Evolutionary conservation across 495 filamentous ascomycete genomes (phyloP), one percentile per base, ranked within the genome.

Genomic region (Xylaria telfairii): DNA sequence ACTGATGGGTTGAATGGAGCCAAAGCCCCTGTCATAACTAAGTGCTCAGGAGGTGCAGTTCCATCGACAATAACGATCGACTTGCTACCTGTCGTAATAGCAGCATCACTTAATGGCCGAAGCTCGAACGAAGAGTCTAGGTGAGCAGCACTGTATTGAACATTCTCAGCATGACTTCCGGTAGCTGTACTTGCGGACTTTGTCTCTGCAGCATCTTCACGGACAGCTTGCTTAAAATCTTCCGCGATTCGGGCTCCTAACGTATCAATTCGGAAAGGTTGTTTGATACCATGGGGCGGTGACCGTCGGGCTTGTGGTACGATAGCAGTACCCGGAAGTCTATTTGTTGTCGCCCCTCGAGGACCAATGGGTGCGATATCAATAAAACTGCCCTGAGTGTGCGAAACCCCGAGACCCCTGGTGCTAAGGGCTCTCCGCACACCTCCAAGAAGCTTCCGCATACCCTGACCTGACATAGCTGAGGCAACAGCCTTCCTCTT

Each of bases 61-160:
- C 91, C 91, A 76, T 97, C 92, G 19, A 97, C 89, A 73, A 97
- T 96, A 37, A 96, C 88, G 72, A 97, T 96, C 0, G 93, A 96
- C 71, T 92, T 88, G 79, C 93, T 96, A 8, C 92, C 93, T 46
- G 84, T 85, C 0, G 93, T 95, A 41, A 96, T 83, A 37, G 85
- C 89, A 63, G 77, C 78, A 67, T 86, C 83, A 59, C 83, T 85
- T 13, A 70, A 71, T 4, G 82, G 80, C 19, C 81, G 76, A 15
- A 74, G 65, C 32, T 80, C 72, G 30, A 75, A 73, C n/a, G 78
- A 77, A 42, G 79, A 77, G 34, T 82, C 79, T 70, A 82, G 71
- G 66, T 83, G 79, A 10, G 79, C 80, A 15, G 73, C 74, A 15
- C 81, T 82, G 68, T 81, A 82, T n/a, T 83, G 81, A 51, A 79